Evolutionary conservation across 768 basidiomycete genomes (phyloP).

Genomic region (Hygrocybe punicea): DNA sequence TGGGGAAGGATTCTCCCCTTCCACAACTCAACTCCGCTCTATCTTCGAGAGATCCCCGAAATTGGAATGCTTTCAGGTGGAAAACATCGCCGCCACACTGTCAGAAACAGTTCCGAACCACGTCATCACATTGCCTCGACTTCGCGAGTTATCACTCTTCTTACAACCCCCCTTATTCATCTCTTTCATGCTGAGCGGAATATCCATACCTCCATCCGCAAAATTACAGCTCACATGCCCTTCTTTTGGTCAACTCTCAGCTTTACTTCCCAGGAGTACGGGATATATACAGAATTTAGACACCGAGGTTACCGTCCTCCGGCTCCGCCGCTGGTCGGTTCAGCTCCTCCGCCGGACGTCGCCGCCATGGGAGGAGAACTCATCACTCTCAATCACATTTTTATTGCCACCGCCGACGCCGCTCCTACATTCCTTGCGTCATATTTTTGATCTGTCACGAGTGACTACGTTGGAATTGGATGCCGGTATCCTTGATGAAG

Average conservation of each 20-base stretch:
- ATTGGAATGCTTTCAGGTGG: slow-evolving; percentile 27
- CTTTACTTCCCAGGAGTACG: no score
- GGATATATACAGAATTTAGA: not conserved
- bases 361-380: not conserved
- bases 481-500: not conserved
- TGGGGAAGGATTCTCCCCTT: slow-evolving; percentile 29
- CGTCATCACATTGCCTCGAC: not conserved
- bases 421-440: not conserved
- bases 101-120: not conserved
- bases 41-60: slow-evolving; percentile 34
- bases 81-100: not conserved
- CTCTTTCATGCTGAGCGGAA: not conserved
- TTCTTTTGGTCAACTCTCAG: not conserved
- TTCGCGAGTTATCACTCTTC: not conserved
- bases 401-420: not conserved
- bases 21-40: slow-evolving; percentile 31
- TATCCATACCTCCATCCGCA: not conserved
- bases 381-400: not conserved
- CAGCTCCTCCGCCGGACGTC: not conserved
- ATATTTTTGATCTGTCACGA: not conserved
- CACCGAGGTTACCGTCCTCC: not conserved
- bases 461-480: not conserved
- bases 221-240: not conserved
- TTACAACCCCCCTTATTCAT: not conserved
- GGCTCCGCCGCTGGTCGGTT: not conserved